Evolutionary conservation across 257 asterid genomes (phyloP).

Genomic region (Datura wrightii): DNA sequence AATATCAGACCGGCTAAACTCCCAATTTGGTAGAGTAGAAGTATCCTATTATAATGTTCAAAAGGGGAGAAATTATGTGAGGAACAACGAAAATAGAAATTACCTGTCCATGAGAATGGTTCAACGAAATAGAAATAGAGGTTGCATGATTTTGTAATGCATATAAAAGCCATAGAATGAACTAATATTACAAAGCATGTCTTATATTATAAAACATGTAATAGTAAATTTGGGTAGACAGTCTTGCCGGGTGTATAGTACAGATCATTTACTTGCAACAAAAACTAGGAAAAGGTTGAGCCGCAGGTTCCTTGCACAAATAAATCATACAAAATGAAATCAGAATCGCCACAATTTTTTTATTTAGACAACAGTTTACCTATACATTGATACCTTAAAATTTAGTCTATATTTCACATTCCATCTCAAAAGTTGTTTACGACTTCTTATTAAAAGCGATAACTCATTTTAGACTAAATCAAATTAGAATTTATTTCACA

Average conservation of each 20-base stretch:
- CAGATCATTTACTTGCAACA: background rate
- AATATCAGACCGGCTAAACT: background rate
- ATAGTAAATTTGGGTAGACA: background rate
- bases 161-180: no score
- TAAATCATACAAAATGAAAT: no score
- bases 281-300: background rate
- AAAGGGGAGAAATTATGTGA: background rate
- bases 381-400: no score
- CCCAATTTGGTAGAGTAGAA: background rate
- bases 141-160: background rate
- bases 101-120: background rate
- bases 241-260: no score
- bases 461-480: no score
- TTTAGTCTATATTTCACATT: no score
- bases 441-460: no score
- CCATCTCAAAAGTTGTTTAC: no score
- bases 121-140: background rate
- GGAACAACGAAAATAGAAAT: background rate
- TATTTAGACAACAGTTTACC: no score
- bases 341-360: no score
- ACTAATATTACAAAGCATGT: background rate
- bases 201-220: background rate
- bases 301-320: background rate
- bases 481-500: no score
- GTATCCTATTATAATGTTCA: no score